Base-by-base conservation (phyloP, 139 green algal genomes). In the Chlorella sp. region DNA sequence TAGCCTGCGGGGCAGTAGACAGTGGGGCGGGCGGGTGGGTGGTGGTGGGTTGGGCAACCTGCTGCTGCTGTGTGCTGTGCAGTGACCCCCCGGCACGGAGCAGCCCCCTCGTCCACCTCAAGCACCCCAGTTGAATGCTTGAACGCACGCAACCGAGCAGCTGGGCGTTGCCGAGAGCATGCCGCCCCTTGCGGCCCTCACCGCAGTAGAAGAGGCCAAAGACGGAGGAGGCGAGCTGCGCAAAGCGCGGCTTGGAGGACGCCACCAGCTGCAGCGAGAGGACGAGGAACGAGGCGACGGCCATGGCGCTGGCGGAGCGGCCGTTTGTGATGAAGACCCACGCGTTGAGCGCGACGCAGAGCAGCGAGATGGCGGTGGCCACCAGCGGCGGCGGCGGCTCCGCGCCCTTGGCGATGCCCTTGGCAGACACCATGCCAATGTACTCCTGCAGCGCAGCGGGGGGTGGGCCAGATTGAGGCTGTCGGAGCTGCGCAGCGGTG, bases 191-290 rank as follows among this genome's bases (percentile, higher is more conserved):
- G n/a, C n/a, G n/a, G n/a, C n/a, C 43, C 91, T 46, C 73, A 97
- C 95, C 95, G 82, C 96, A 98, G 89, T 98, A 98, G 44, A 98
- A 95, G 34, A 98, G 84, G 34, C 95, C 95, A 89, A 98, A 98
- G 24, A 98, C 80, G 9, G 92, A 92, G 3, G 92, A 95, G 1
- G 95, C 91, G 38, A 98, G 91, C 90, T 97, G 94, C 28, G 92
- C 82, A 69, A 98, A 97, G 70, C 90, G 93, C 20, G 94, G 93
- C 84, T 95, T 95, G 58, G 89, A 83, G 19, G 85, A 89, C 19
- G 84, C 84, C 5, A 96, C 43, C 7, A 98, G 85, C 69, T 98
- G 91, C 72, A 96, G 86, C 36, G 91, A 93, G 14, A 98, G 89
- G 65, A 97, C 85, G 5, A 93, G 40, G 82, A 98, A 97, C n/a